Base-by-base conservation (phyloP, 768 basidiomycete species). In the Nevesoporus exiguus region DNA sequence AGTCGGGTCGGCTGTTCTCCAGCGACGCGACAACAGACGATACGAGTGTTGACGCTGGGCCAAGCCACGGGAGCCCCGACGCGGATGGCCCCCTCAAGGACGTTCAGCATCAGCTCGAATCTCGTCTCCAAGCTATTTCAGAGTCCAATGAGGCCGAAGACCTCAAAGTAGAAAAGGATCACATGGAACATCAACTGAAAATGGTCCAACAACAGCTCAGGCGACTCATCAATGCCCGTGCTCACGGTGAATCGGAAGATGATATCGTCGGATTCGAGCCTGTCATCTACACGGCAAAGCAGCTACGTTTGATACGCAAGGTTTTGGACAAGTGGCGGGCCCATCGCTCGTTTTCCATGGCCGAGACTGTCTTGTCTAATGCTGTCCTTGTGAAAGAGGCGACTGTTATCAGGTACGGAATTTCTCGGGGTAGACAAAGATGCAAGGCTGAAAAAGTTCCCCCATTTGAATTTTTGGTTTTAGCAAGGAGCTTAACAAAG, bases 341-440 rank as follows among this genome's bases (percentile, higher is more conserved):
- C 0, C 86, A 91, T 71, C 77, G 88, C 22, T 80, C 88, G 7
- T 94, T 97, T 67, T 88, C 86, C 0, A 96, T 98, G 91, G 92
- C 95, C 1, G 95, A 98, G 72, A 76, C 80, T 27, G 84, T 94
- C 22, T 74, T 98, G 48, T 85, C 88, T 7, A 87, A 82, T 66
- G 95, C 95, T 10, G 86, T 94, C 2, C 68, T 86, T 51, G 76
- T 98, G 37, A 95, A 97, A 71, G 97, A 99, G 72, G 96, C 93
- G 6, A 98, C 97, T 69, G 79, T 98, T 43, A 88, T 97, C 62
- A 93, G 90, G 88, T 87, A 58, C 42, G 79, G 34, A 3, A 8
- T 52, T 37, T 36, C 27, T 55, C 7, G 25, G 13, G 17, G 21
- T 3, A 24, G 21, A 31, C 24, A 44, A 24, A 14, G 36, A 48